A percentile compares a stretch with the other conserved stretches of the same genome.
Conservation (phyloP, 352 stramenopile genomes). For the Pythium phragmiticola region DNA sequence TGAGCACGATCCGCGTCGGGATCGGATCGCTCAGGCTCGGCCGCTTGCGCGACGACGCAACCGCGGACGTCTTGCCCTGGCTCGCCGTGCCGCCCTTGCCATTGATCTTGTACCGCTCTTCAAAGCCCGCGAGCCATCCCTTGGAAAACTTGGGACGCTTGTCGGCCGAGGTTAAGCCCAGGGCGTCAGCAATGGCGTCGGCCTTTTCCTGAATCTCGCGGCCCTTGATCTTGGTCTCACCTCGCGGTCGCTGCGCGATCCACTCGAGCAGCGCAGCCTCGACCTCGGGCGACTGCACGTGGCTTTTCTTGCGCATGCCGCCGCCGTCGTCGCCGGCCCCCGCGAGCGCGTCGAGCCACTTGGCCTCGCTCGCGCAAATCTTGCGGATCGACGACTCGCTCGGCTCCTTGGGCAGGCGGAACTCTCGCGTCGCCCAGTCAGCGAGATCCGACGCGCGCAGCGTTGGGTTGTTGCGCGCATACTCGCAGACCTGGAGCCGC, state of each 20-base stretch:
- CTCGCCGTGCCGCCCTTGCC: slow-evolving; percentile 3
- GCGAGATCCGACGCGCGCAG: slow-evolving; percentile 7
- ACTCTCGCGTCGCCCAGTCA: slow-evolving; percentile 21
- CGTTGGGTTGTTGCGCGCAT: slow-evolving; percentile 14
- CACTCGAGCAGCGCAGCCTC: slow-evolving; percentile 24
- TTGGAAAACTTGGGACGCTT: slow-evolving; percentile 30
- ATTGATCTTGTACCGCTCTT: slow-evolving; percentile 27
- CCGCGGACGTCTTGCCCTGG: slow-evolving; percentile 8
- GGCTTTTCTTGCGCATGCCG: slow-evolving; percentile 15
- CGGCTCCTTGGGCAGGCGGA: slow-evolving; percentile 23
- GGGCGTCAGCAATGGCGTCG: slow-evolving; percentile 18
- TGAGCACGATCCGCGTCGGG: slow-evolving; percentile 26
- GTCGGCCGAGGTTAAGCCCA: slow-evolving; percentile 4
- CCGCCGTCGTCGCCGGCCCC: slow-evolving; percentile 7
- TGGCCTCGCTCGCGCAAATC: slow-evolving; percentile 19
- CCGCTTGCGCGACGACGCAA: slow-evolving; percentile 16
- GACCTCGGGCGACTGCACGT: slow-evolving; percentile 21
- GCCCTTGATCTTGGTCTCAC: slow-evolving; percentile 12
- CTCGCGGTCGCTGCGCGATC: slow-evolving; percentile 17
- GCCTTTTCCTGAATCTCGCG: slow-evolving; percentile 24
- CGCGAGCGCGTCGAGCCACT: slow-evolving; percentile 18
- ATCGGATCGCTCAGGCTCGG: slow-evolving; percentile 31
- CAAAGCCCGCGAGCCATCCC: slow-evolving; percentile 27
- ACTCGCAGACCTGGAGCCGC: slow-evolving; percentile 21
- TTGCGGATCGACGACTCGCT: slow-evolving; percentile 21